Evolutionary conservation across 495 filamentous ascomycete genomes (phyloP).

Genomic region (Bryoglossum gracile): DNA sequence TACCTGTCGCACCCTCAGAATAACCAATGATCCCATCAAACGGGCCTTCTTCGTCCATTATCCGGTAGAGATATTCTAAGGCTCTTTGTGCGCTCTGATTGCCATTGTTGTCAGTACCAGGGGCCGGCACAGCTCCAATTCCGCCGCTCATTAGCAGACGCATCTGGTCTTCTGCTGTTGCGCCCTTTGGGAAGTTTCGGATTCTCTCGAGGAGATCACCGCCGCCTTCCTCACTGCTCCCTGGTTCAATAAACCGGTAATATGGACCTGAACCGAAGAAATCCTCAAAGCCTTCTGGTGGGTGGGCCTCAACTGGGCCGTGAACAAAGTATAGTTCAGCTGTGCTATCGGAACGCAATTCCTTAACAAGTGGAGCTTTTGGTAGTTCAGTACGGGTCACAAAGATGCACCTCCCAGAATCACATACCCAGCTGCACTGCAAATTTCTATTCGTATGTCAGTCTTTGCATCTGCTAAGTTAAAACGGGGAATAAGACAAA

Average conservation of each 20-base stretch:
- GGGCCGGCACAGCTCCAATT: constrained; percentile 30
- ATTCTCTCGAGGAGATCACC: constrained; percentile 43
- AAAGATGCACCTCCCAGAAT: background rate
- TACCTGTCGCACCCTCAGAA: constrained; percentile 54
- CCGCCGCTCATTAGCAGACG: constrained; percentile 30
- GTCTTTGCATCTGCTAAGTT: constrained; percentile 7
- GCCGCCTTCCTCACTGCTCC: constrained; percentile 33
- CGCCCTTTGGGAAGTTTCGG: constrained; percentile 40
- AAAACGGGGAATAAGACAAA: too few species aligned
- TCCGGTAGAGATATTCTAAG: constrained; percentile 28
- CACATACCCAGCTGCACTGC: constrained; percentile 42
- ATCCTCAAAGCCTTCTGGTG: constrained; percentile 44
- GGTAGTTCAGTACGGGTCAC: constrained; percentile 1
- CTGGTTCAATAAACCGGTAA: constrained; percentile 43
- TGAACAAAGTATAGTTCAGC: constrained; percentile 42
- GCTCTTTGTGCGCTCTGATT: constrained; percentile 25
- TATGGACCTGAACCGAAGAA: constrained; percentile 46
- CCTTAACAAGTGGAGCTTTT: constrained; percentile 41
- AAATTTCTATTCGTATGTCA: constrained; percentile 37
- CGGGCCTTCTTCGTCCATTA: constrained; percentile 42
- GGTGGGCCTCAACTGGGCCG: constrained; percentile 37
- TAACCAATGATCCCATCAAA: constrained; percentile 49
- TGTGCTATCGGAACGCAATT: constrained; percentile 35
- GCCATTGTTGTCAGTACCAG: constrained; percentile 29
- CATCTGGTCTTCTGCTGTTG: constrained; percentile 45